Evolutionary conservation across 2,329 filamentous ascomycete species (phyloP).

Genomic region (Colletotrichum sp.): DNA sequence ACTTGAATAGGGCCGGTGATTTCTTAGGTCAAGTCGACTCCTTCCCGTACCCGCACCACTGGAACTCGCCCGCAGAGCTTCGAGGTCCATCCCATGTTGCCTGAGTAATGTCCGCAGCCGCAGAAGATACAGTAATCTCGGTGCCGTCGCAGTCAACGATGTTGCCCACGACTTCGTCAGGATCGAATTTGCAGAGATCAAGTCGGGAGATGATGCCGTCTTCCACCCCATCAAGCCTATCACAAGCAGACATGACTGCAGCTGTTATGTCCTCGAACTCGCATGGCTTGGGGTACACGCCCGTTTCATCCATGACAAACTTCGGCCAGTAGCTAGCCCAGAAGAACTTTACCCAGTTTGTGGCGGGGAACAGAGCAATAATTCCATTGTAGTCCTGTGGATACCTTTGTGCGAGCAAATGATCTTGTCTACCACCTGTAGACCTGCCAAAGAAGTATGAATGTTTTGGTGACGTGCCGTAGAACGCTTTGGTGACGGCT

Average conservation of each 20-base stretch:
- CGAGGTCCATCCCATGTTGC: conserved; percentile 15
- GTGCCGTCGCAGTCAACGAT: conserved; percentile 22
- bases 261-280: conserved; percentile 38
- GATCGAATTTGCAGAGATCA: conserved; percentile 12
- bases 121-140: conserved; percentile 17
- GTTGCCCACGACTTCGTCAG: conserved; percentile 5
- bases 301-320: neutral
- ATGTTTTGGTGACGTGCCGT: conserved; percentile 43
- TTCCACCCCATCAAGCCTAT: conserved; percentile 49
- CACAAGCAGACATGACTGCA: conserved; percentile 42
- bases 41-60: neutral
- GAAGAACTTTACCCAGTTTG: conserved; percentile 32
- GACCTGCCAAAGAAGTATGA: conserved; percentile 64
- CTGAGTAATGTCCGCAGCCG: conserved; percentile 9
- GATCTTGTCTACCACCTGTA: conserved; percentile 63
- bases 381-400: conserved; percentile 65
- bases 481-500: conserved; percentile 50
- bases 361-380: conserved; percentile 52
- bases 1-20: conserved; percentile 30
- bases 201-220: conserved; percentile 46
- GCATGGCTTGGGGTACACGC: neutral
- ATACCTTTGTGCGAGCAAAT: conserved; percentile 57
- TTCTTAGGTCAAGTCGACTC: conserved; percentile 3
- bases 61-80: neutral
- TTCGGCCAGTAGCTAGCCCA: neutral